These are phyloP conservation scores for Edaphochlamys debaryana DNA, from an alignment of 139 green algal genomes.

Conservation along the genomic window DNA sequence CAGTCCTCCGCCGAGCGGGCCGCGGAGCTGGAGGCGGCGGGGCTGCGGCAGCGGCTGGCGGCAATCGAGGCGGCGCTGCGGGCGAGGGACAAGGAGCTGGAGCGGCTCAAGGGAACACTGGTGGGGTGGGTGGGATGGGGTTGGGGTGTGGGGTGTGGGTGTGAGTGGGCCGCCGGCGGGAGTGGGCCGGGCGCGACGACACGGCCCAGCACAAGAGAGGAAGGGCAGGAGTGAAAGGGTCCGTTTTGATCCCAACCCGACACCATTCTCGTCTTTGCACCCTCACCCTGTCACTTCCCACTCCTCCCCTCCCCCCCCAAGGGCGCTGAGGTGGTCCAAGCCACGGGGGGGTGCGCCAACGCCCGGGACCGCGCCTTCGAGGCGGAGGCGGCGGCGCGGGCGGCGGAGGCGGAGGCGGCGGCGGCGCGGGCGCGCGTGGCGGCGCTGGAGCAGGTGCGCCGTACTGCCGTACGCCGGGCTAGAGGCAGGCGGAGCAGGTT, in stretches of 20 bases:
- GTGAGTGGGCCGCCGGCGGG: too few species aligned
- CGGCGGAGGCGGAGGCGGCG: conserved; percentile 9
- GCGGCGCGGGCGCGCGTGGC: background rate
- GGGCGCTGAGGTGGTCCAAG: conserved; percentile 19
- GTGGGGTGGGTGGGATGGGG: too few species aligned
- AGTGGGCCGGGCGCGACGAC: too few species aligned
- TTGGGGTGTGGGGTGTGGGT: too few species aligned
- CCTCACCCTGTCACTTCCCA: too few species aligned
- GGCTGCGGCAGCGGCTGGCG: background rate
- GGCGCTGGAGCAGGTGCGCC: conserved; percentile 47
- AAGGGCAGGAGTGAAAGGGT: too few species aligned
- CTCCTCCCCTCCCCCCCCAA: too few species aligned
- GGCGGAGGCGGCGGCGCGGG: conserved; percentile 15
- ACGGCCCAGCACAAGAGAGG: too few species aligned
- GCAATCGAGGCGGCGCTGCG: conserved; percentile 23
- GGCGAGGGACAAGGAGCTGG: conserved; percentile 40
- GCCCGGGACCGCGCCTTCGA: conserved; percentile 47
- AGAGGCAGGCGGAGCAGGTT: too few species aligned
- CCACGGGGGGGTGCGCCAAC: conserved; percentile 38
- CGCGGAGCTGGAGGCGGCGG: conserved; percentile 8
- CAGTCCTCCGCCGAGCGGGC: conserved; percentile 13
- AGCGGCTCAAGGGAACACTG: conserved; percentile 27
- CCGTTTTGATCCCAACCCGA: too few species aligned
- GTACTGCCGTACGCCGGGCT: too few species aligned
- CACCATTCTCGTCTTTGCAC: too few species aligned